These are phyloP conservation scores for Eragrostis tef DNA, from an alignment of 202 grass and related monocot species.

Conservation along the genomic window DNA sequence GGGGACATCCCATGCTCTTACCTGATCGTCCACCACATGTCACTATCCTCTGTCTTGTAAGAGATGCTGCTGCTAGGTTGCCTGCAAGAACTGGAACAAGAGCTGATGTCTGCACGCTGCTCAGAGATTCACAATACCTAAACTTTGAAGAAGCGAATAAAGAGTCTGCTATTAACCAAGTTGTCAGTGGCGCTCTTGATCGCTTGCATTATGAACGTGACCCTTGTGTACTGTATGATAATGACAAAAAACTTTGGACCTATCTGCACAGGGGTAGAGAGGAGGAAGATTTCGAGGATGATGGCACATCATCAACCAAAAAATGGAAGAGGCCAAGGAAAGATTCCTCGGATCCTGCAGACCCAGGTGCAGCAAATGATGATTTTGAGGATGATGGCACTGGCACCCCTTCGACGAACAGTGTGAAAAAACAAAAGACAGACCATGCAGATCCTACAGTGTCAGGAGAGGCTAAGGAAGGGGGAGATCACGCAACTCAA, in stretches of 20 bases:
- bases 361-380: constrained; percentile 59
- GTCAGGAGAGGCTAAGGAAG: constrained; percentile 56
- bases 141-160: constrained; percentile 75
- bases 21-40: constrained; percentile 94
- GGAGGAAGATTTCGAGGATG: constrained; percentile 99
- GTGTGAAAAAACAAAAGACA: constrained; percentile 52
- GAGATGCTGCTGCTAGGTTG: constrained; percentile 91
- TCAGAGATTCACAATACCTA: constrained; percentile 97
- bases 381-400: constrained; percentile 76
- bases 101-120: constrained; percentile 94
- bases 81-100: constrained; percentile 93
- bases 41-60: constrained; percentile 95
- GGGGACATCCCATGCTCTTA: constrained; percentile 97
- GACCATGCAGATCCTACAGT: constrained; percentile 48
- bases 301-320: constrained; percentile 94
- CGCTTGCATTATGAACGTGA: constrained; percentile 96
- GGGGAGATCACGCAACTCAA: constrained; percentile 29
- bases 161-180: constrained; percentile 86
- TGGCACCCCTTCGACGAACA: constrained; percentile 51
- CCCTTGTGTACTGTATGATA: constrained; percentile 94
- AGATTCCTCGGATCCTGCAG: constrained; percentile 65
- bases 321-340: constrained; percentile 98
- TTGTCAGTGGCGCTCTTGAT: constrained; percentile 96
- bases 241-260: constrained; percentile 96
- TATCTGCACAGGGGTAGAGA: constrained; percentile 97